Evolutionary conservation across 495 filamentous ascomycete genomes (phyloP).

Genomic region (Tricharina praecox): DNA sequence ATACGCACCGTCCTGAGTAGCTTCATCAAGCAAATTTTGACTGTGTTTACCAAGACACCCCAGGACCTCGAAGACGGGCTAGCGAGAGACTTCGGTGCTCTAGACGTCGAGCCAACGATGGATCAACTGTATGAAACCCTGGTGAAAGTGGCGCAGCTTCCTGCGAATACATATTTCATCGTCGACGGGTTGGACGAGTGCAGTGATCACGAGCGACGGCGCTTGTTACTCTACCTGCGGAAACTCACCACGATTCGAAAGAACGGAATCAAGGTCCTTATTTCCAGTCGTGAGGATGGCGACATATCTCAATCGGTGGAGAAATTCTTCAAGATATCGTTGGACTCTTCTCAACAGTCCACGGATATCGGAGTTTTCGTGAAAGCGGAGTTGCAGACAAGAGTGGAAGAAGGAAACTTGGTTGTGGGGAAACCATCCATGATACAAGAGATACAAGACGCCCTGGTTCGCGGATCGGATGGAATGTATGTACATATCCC

Average conservation of each 20-base stretch:
- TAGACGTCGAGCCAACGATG: background rate
- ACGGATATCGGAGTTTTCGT: constrained; percentile 8
- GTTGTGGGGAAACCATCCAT: constrained; percentile 1
- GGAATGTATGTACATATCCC: constrained; percentile 9
- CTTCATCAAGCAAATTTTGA: constrained; percentile 10
- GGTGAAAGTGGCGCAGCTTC: background rate
- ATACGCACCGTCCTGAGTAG: constrained; percentile 4
- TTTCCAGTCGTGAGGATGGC: constrained; percentile 8
- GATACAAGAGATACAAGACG: constrained; percentile 9
- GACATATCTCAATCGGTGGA: constrained; percentile 7
- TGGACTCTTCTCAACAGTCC: background rate
- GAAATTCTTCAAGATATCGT: constrained; percentile 3
- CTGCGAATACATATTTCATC: constrained; percentile 5
- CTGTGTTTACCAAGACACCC: constrained; percentile 5
- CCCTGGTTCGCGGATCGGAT: constrained; percentile 5
- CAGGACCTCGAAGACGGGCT: background rate
- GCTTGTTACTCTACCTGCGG: background rate
- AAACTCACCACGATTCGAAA: constrained; percentile 2
- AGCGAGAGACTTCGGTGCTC: background rate
- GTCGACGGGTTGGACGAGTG: constrained; percentile 18
- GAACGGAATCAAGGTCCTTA: constrained; percentile 4
- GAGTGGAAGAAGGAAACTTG: background rate
- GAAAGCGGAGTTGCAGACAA: background rate
- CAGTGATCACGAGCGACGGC: background rate
- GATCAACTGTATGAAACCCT: constrained; percentile 3